Evolutionary conservation across 2,329 filamentous ascomycete genomes (phyloP).

Genomic region (Pestalotiopsis fici): DNA sequence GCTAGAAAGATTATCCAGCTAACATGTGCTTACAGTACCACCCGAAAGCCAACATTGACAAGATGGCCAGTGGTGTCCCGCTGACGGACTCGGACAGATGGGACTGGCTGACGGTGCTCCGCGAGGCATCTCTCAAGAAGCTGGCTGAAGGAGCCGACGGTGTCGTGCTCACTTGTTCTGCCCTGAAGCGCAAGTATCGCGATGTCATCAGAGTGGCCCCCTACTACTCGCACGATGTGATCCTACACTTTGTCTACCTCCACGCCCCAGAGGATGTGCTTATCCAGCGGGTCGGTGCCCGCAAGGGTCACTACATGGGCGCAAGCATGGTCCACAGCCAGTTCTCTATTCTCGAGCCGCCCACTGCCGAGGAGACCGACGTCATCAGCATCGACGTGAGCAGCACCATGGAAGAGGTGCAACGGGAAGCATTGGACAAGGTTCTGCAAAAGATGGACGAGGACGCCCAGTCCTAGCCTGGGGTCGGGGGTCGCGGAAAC

Average conservation of each 20-base stretch:
- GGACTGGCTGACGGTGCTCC: slow-evolving; percentile 89
- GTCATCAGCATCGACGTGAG: slow-evolving; percentile 72
- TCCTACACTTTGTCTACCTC: slow-evolving; percentile 92
- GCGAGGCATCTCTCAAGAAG: slow-evolving; percentile 63
- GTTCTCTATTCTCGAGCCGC: slow-evolving; percentile 83
- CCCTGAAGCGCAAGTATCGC: slow-evolving; percentile 94
- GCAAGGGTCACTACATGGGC: slow-evolving; percentile 93
- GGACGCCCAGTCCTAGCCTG: slow-evolving; percentile 16
- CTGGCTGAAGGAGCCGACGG: slow-evolving; percentile 62
- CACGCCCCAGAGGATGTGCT: slow-evolving; percentile 75
- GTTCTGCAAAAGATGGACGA: slow-evolving; percentile 57
- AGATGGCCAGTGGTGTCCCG: slow-evolving; percentile 84
- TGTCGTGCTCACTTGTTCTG: slow-evolving; percentile 95
- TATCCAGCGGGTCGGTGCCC: slow-evolving; percentile 70
- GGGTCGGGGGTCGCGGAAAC: slow-evolving; percentile 2
- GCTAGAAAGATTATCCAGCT: not conserved
- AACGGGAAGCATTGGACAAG: slow-evolving; percentile 57
- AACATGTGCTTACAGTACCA: slow-evolving; percentile 59
- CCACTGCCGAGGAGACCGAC: slow-evolving; percentile 69
- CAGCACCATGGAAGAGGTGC: slow-evolving; percentile 58
- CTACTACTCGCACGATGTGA: slow-evolving; percentile 72
- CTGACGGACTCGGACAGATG: slow-evolving; percentile 92
- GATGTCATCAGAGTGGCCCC: slow-evolving; percentile 84
- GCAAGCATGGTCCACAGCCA: slow-evolving; percentile 94
- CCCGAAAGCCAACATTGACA: slow-evolving; percentile 77